A percentile compares a stretch with the other conserved stretches of the same genome.
These are phyloP conservation scores for Boletus huronensis DNA, from an alignment of 768 basidiomycete species.

Conservation along the genomic window DNA sequence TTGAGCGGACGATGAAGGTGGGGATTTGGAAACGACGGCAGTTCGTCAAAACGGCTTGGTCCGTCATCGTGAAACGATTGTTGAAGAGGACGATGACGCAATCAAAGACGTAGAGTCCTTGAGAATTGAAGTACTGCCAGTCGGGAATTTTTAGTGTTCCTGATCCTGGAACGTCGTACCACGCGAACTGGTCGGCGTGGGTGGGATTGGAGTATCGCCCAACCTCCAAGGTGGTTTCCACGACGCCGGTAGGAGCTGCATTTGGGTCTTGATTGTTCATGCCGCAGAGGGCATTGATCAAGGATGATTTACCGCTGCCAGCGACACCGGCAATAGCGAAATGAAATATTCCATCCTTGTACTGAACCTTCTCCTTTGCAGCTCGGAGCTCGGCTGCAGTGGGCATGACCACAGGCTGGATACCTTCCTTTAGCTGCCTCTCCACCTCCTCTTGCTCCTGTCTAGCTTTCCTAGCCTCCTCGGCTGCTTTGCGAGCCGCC, in stretches of 20 bases:
- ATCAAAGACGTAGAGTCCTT: conserved; percentile 38
- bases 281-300: conserved; percentile 34
- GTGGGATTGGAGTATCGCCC: conserved; percentile 30
- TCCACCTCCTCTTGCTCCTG: conserved; percentile 22
- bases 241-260: background rate
- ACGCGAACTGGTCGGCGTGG: conserved; percentile 24
- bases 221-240: conserved; percentile 27
- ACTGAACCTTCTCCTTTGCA: conserved; percentile 24
- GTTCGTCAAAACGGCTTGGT: conserved; percentile 34
- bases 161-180: conserved; percentile 40
- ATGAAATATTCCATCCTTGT: conserved; percentile 30
- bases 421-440: conserved; percentile 23
- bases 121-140: conserved; percentile 39
- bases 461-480: conserved; percentile 22
- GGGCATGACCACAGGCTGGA: conserved; percentile 31
- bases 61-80: conserved; percentile 35
- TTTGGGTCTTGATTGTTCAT: conserved; percentile 1
- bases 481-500: conserved; percentile 21
- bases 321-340: conserved; percentile 30
- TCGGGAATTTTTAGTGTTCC: conserved; percentile 34
- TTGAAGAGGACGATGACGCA: conserved; percentile 35
- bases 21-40: conserved; percentile 35
- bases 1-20: conserved; percentile 35
- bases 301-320: conserved; percentile 31
- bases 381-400: conserved; percentile 24